These are phyloP conservation scores for Botryosphaeria agaves DNA, from an alignment of 2,329 filamentous ascomycete genomes.

Conservation along the genomic window DNA sequence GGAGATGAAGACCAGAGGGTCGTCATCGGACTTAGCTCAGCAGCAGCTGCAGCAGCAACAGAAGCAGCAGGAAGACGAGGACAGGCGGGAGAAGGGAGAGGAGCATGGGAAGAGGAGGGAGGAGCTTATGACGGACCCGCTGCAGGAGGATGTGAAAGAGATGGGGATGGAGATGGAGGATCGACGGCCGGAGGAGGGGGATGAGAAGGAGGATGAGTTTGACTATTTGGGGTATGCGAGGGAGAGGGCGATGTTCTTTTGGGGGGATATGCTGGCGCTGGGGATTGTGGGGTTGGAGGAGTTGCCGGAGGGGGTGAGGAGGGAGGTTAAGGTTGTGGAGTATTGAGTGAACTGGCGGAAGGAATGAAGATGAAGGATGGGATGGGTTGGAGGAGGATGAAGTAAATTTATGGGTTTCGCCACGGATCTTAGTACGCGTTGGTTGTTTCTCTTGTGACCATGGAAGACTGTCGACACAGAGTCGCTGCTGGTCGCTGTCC, in stretches of 20 bases:
- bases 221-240: conserved; percentile 88
- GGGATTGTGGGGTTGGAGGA: conserved; percentile 62
- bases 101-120: conserved; percentile 13
- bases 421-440: too few relatives aligned
- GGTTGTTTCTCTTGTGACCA: too few relatives aligned
- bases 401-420: too few relatives aligned
- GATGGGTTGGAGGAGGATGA: too few relatives aligned
- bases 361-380: too few relatives aligned
- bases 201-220: conserved; percentile 55
- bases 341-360: conserved; percentile 36
- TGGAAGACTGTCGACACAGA: too few relatives aligned
- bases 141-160: conserved; percentile 4
- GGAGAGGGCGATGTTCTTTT: conserved; percentile 82
- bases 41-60: not conserved
- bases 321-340: conserved; percentile 51
- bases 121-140: conserved; percentile 7
- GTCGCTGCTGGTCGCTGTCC: too few relatives aligned
- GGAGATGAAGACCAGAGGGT: too few relatives aligned
- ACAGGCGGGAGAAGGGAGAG: conserved; percentile 11
- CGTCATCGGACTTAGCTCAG: not conserved
- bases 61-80: conserved; percentile 6
- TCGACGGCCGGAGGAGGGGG: conserved; percentile 5
- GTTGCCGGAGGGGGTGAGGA: conserved; percentile 48
- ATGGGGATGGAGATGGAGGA: conserved; percentile 11
- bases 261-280: conserved; percentile 70